Evolutionary conservation across 345 rosid genomes (phyloP).

Genomic region (Moricandia moricandioides): DNA sequence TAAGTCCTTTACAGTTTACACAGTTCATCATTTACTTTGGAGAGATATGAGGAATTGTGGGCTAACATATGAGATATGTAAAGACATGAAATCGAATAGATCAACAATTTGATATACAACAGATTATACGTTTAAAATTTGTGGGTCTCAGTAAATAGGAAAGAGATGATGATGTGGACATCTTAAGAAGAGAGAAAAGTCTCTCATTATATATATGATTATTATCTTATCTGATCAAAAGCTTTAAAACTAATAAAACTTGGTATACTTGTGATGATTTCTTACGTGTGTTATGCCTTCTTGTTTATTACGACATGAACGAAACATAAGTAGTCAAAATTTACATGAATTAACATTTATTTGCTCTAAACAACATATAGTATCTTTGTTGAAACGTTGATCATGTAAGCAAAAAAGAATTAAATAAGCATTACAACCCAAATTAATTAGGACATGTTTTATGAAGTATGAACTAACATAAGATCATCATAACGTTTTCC

Average conservation of each 20-base stretch:
- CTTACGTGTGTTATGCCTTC: neutral
- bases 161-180: too few species aligned
- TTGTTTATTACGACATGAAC: neutral
- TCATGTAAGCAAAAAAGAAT: neutral
- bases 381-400: neutral
- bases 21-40: too few species aligned
- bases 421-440: neutral
- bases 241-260: neutral
- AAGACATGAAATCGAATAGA: too few species aligned
- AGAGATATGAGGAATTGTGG: too few species aligned
- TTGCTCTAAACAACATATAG: neutral
- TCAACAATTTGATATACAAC: too few species aligned
- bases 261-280: neutral
- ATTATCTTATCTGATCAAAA: neutral
- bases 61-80: too few species aligned
- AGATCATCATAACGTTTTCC: constrained; percentile 48
- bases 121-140: too few species aligned
- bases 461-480: neutral
- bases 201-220: too few species aligned
- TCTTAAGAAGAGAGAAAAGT: too few species aligned
- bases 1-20: too few species aligned
- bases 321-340: neutral
- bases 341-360: neutral
- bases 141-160: too few species aligned
- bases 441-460: neutral